Percentiles rank a stretch among this genome's conserved stretches.
Conservation (phyloP, 176 grass and related monocot species). For the Oropetium thomaeum region DNA sequence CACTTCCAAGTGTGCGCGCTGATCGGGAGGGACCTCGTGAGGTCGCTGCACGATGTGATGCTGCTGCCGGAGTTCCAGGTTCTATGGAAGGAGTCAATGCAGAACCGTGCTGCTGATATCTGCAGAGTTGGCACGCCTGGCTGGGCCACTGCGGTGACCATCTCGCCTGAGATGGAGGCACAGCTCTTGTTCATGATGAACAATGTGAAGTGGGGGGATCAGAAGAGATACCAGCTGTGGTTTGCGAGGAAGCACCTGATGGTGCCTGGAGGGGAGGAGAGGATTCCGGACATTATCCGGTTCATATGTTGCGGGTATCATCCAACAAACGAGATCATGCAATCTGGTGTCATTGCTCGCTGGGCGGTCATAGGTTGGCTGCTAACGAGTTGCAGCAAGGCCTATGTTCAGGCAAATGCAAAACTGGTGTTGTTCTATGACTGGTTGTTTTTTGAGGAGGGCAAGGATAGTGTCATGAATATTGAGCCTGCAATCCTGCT, state of each 20-base stretch:
- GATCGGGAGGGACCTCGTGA: constrained; percentile 73
- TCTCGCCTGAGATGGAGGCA: constrained; percentile 67
- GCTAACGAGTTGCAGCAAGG: constrained; percentile 59
- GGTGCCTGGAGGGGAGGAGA: constrained; percentile 65
- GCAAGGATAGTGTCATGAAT: constrained; percentile 63
- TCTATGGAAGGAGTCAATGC: constrained; percentile 55
- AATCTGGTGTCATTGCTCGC: constrained; percentile 65
- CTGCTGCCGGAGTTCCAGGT: constrained; percentile 63
- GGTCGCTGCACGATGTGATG: constrained; percentile 67
- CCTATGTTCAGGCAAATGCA: constrained; percentile 64
- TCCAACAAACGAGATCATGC: constrained; percentile 69
- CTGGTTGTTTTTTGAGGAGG: constrained; percentile 79
- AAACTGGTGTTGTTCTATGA: constrained; percentile 88
- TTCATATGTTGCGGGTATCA: constrained; percentile 74
- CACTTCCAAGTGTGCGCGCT: constrained; percentile 41
- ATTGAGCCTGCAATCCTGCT: constrained; percentile 92
- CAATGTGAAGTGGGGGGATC: constrained; percentile 73
- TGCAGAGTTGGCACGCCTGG: constrained; percentile 30
- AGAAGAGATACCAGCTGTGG: constrained; percentile 84
- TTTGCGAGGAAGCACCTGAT: constrained; percentile 67
- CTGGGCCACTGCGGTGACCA: constrained; percentile 39
- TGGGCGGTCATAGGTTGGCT: constrained; percentile 86
- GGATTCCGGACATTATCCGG: constrained; percentile 65
- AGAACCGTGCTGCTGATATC: constrained; percentile 11
- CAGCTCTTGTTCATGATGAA: constrained; percentile 87